A percentile compares a stretch with the other conserved stretches of the same genome.
These are phyloP conservation scores for Yamadazyma sp. DNA, from an alignment of 1,139 yeast species.

Conservation along the genomic window DNA sequence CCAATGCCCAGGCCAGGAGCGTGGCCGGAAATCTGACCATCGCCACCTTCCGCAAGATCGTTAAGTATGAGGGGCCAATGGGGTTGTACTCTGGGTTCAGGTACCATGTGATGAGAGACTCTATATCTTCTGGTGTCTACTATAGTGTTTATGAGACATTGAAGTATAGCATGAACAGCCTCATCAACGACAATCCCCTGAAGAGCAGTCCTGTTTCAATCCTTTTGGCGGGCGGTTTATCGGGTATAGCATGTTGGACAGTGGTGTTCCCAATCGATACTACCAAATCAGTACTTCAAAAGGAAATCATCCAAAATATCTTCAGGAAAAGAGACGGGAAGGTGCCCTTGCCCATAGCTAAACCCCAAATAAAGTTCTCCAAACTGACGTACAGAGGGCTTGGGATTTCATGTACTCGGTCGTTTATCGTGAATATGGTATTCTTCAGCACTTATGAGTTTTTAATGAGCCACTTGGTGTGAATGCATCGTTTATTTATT, in stretches of 20 bases:
- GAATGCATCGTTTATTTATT: constrained; percentile 6
- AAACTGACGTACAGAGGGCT: constrained; percentile 70
- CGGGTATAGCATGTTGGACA: constrained; percentile 76
- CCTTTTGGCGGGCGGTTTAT: constrained; percentile 70
- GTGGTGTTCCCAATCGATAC: constrained; percentile 81
- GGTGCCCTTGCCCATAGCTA: constrained; percentile 30
- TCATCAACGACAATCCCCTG: constrained; percentile 31
- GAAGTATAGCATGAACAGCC: constrained; percentile 46
- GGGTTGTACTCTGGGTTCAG: constrained; percentile 75
- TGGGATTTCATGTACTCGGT: constrained; percentile 69
- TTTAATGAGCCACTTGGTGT: constrained; percentile 53
- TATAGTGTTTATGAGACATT: constrained; percentile 74
- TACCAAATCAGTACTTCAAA: constrained; percentile 69
- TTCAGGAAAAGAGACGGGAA: constrained; percentile 51
- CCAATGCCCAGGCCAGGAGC: constrained; percentile 17
- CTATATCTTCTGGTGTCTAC: constrained; percentile 70
- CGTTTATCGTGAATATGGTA: constrained; percentile 71
- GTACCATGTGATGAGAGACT: constrained; percentile 67
- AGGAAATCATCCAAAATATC: constrained; percentile 70
- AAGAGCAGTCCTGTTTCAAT: constrained; percentile 36
- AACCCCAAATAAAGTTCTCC: constrained; percentile 36
- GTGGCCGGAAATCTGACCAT: neutral
- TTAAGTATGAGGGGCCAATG: constrained; percentile 54
- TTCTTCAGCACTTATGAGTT: constrained; percentile 75
- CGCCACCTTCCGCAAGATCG: constrained; percentile 50